Evolutionary conservation across 2,329 filamentous ascomycete genomes (phyloP), one percentile per base, ranked within the genome.

Genomic region (Sarocladium strictum): DNA sequence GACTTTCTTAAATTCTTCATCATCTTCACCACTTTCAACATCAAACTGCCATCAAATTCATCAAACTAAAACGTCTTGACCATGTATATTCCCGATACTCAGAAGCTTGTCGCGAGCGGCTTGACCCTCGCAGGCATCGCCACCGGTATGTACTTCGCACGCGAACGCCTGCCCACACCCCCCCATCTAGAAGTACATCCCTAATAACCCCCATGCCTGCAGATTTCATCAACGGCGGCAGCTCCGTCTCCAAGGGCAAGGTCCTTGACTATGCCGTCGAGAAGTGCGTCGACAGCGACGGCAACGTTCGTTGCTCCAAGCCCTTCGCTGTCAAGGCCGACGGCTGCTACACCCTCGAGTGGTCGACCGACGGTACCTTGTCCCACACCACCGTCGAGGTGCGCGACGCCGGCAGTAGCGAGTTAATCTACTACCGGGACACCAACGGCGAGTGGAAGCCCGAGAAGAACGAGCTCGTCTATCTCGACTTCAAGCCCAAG

Each of bases 401-500:
- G 3, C 62, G 62, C 24, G 62, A 73, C 58, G 69, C 69, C 6
- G 71, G 64, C 1, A 65, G 66, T 41, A 63, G 61, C 47, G 71
- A 76, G 61, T 56, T 76, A 14, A 72, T 76, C 4, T 76, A 65
- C 58, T 76, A 75, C 57, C 64, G 72, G 14, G 73, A 76, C 57
- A 75, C 72, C 19, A 64, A 76, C 61, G 73, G 73, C 19, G 64
- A 74, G 33, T 76, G 74, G 73, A 72, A 61, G 2, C 68, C 72
- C 0, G 68, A 73, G 58, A 75, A 75, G 67, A 64, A 64, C 10
- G 73, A 75, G 66, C 63, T 74, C 19, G 72, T 75, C 3, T 75
- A 75, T 29, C 56, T 76, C 37, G 73, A 76, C 56, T 76, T 76
- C 58, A 74, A 72, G 58, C 73, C 74, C 15, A 76, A 75, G 67